These are phyloP conservation scores for Vanilla planifolia DNA, from an alignment of 106 monocot species.

Conservation along the genomic window DNA sequence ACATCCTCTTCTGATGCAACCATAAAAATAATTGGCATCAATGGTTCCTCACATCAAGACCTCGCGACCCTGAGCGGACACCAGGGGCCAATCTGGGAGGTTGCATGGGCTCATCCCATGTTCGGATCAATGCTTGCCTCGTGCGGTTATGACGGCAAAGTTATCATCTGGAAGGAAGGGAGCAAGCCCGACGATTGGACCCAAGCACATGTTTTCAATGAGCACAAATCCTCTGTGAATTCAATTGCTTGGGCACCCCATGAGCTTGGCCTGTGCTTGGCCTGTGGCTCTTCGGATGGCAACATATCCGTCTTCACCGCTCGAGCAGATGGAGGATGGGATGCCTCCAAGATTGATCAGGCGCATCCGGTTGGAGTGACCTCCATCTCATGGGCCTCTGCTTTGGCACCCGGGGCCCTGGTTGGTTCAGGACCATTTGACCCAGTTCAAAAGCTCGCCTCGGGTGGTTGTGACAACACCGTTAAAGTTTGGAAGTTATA, in stretches of 20 bases:
- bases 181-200: constrained; percentile 13
- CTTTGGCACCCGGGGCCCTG: constrained; percentile 17
- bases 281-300: constrained; percentile 26
- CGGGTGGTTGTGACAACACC: constrained; percentile 25
- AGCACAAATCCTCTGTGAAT: constrained; percentile 28
- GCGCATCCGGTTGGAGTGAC: constrained; percentile 30
- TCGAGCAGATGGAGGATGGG: constrained; percentile 20
- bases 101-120: constrained; percentile 23
- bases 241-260: constrained; percentile 25
- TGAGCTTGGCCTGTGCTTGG: constrained; percentile 22
- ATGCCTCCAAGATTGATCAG: constrained; percentile 22
- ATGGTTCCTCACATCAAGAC: constrained; percentile 9
- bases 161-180: constrained; percentile 26
- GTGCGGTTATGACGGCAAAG: constrained; percentile 13
- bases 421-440: constrained; percentile 17
- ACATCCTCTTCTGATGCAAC: constrained; percentile 17
- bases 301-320: constrained; percentile 24
- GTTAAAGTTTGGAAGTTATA: constrained; percentile 29
- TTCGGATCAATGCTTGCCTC: constrained; percentile 20
- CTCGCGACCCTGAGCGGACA: constrained; percentile 19
- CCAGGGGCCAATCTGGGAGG: constrained; percentile 24
- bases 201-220: constrained; percentile 10
- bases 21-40: constrained; percentile 17
- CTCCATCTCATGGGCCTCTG: constrained; percentile 23
- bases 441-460: constrained; percentile 18